Evolutionary conservation across 768 basidiomycete species (phyloP), one percentile per base, ranked within the genome.

Genomic region (Trametes cubensis): DNA sequence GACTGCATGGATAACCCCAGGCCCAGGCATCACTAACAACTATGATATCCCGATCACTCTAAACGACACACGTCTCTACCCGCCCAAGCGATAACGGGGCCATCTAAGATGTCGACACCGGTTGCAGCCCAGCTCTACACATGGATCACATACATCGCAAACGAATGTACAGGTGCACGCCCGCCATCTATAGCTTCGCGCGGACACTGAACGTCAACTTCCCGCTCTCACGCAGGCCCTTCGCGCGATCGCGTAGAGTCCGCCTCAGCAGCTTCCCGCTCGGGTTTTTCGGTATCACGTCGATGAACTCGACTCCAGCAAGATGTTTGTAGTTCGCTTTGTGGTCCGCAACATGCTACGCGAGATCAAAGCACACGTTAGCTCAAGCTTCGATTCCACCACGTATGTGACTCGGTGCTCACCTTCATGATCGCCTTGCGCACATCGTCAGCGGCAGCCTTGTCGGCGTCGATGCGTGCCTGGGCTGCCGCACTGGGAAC

Each of bases 361-460:
- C 25, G n/a, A 34, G 21, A n/a, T 28, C 4, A 21, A 57, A 40
- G 40, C 7, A 21, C 26, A 18, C 23, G 20, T 53, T 48, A 54
- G 26, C 26, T n/a, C n/a, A n/a, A n/a, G n/a, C n/a, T n/a, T 30
- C 28, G 28, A 10, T 34, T n/a, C 4, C 1, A 2, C 13, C 20
- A 39, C 55, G 44, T 5, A 39, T 14, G 34, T 49, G 20, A 39
- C 58, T 30, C 8, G 28, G 45, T 6, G 56, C 68, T n/a, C 5
- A 89, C 90, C 82, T 89, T 88, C 47, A 74, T 75, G 41, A 92
- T 78, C 18, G 70, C 73, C 18, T 63, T 70, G 70, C 83, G 83
- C 20, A 85, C 70, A 48, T 72, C 69, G 3, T 76, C 72, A 0
- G 67, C 76, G 26, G 74, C 80, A 13, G 60, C 63, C 4, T 74